Evolutionary conservation across 108 stramenopile species (phyloP), one percentile per base, ranked within the genome.

Genomic region (Fistulifera solaris): DNA sequence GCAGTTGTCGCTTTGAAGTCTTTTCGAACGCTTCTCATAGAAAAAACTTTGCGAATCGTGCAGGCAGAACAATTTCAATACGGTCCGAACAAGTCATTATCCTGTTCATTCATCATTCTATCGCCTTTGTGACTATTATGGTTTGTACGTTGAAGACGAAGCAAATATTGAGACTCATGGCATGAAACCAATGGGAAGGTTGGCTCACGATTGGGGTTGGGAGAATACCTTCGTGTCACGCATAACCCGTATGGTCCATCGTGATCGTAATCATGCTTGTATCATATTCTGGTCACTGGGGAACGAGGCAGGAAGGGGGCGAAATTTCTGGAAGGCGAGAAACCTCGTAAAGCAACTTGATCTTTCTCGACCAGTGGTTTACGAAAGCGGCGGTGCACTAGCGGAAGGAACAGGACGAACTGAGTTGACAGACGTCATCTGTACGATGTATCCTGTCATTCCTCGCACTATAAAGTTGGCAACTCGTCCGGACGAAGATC

Each of bases 111-210:
- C 82, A 0, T 71, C 83, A 16, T 93, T 95, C 39, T 96, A 95
- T 50, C 84, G 92, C 31, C 76, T 96, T 11, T 94, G 93, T 24
- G 92, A 94, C 53, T 85, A 81, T 39, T 59, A 81, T 41, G 97
- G 97, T 11, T 59, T 98, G 63, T 95, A 86, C 59, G 94, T 98
- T 8, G 76, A 93, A 35, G 97, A 98, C 68, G 97, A 98, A 62
- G 94, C 97, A 38, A 98, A 98, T 63, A 85, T 96, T 38, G 97
- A 98, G 72, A 91, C 92, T 18, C 95, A 98, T 66, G 97, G 97
- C 17, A 76, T 95, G 63, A 68, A 77, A 35, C 81, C 81, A 1
- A 83, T 83, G 82, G 82, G 82, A 11, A 66, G 67, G 23, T 48
- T 83, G 1, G 82, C 83, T 10, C 74, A 83, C 45, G 90, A 93